A percentile compares a stretch with the other conserved stretches of the same genome.
phyloP scores from a whole-genome alignment of 345 rosid genomes.

The Gossypium bickii region DNA sequence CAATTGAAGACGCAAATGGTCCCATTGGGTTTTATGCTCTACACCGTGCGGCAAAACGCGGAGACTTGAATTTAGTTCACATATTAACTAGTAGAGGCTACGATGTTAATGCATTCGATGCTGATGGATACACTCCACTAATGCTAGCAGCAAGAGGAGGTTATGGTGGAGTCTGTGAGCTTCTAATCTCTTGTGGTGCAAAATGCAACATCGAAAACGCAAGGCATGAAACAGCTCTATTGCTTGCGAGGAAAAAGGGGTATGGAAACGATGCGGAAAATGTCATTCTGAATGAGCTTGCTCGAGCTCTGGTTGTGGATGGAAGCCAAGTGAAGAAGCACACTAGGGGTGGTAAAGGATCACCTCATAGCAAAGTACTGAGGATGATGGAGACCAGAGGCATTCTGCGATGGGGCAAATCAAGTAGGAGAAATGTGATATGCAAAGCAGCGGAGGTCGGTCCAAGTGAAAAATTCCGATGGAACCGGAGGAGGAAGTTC shows the following conservation, averaged over 20 bases:
- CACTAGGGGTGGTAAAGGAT: conserved; percentile 54
- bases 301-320: conserved; percentile 40
- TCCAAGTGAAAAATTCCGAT: conserved; percentile 34
- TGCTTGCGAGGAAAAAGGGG: conserved; percentile 31
- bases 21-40: conserved; percentile 40
- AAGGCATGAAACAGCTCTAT: conserved; percentile 50
- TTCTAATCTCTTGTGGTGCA: conserved; percentile 44
- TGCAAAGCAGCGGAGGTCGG: conserved; percentile 52
- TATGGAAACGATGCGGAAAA: conserved; percentile 21
- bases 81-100: conserved; percentile 29
- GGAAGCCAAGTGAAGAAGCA: conserved; percentile 50
- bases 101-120: conserved; percentile 47
- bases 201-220: conserved; percentile 30
- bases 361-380: conserved; percentile 41
- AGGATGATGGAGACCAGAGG: conserved; percentile 39
- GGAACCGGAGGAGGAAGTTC: conserved; percentile 45
- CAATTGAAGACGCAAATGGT: conserved; percentile 27
- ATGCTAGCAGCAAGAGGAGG: conserved; percentile 62
- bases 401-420: conserved; percentile 54
- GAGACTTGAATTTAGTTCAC: conserved; percentile 37
- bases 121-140: conserved; percentile 49
- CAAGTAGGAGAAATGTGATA: conserved; percentile 47
- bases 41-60: conserved; percentile 48
- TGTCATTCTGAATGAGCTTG: conserved; percentile 47
- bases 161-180: conserved; percentile 31